Conservation (phyloP, 1,284 basidiomycete species). For the Moniliophthora roreri region DNA sequence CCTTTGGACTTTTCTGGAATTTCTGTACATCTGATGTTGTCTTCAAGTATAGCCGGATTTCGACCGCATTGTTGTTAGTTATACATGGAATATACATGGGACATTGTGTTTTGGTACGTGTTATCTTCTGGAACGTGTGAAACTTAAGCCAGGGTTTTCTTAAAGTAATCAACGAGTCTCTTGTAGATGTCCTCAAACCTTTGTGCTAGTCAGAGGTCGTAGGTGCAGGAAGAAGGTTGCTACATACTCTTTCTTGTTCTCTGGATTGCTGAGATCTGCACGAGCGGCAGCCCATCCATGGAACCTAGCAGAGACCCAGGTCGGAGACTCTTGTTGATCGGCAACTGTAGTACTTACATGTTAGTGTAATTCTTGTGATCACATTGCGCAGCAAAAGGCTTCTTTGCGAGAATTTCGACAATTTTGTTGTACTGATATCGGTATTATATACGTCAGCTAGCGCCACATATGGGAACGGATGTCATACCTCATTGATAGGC, state of each 20-base stretch:
- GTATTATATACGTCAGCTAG: background rate
- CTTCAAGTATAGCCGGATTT: too few relatives aligned
- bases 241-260: conserved; percentile 63
- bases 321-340: background rate
- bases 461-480: background rate
- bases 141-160: conserved; percentile 25
- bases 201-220: conserved; percentile 9
- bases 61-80: too few relatives aligned
- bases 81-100: too few relatives aligned
- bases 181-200: conserved; percentile 65
- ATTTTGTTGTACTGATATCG: conserved; percentile 49
- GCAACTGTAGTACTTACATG: conserved; percentile 36
- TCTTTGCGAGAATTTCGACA: conserved; percentile 45
- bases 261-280: conserved; percentile 59
- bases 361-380: conserved; percentile 54
- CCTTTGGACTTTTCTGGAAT: too few relatives aligned
- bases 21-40: too few relatives aligned
- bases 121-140: too few relatives aligned
- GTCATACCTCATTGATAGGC: conserved; percentile 51
- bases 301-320: conserved; percentile 37
- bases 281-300: conserved; percentile 77
- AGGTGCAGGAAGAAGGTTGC: background rate
- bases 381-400: conserved; percentile 53
- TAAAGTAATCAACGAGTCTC: conserved; percentile 52
- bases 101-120: too few relatives aligned